Conservation (phyloP, 805 yeast species). For the Starmerella stigmatis region DNA sequence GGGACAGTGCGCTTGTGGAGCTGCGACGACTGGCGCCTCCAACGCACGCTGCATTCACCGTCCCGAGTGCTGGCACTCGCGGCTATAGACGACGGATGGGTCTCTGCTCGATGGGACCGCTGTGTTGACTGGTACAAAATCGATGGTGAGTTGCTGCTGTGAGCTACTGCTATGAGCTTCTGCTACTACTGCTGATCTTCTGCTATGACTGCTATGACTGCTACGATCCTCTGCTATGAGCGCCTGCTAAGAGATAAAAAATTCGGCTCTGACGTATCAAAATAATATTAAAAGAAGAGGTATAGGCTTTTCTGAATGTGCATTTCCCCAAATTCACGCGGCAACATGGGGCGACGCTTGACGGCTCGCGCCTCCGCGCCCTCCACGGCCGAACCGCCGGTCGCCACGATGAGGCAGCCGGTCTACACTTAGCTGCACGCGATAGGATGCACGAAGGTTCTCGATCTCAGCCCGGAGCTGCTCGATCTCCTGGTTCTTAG, state of each 20-base stretch:
- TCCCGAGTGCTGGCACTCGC: slow-evolving; percentile 71
- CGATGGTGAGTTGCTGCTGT: not conserved
- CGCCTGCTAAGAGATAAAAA: too few species aligned
- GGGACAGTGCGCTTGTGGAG: slow-evolving; percentile 52
- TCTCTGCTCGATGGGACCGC: slow-evolving; percentile 78
- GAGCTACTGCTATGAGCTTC: too few species aligned
- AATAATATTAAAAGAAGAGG: too few species aligned
- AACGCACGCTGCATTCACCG: slow-evolving; percentile 43
- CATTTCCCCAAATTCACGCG: too few species aligned
- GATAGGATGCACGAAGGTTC: slow-evolving; percentile 29
- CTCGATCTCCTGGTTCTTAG: slow-evolving; percentile 25
- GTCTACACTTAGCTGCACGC: slow-evolving; percentile 12
- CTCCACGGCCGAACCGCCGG: slow-evolving; percentile 15
- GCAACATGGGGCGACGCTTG: slow-evolving; percentile 12
- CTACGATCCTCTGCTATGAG: too few species aligned
- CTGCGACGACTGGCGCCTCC: slow-evolving; percentile 57
- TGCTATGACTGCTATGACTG: too few species aligned
- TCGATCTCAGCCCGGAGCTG: slow-evolving; percentile 26
- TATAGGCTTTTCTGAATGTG: too few species aligned
- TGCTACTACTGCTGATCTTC: too few species aligned
- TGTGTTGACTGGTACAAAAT: slow-evolving; percentile 45
- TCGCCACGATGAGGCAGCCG: slow-evolving; percentile 11
- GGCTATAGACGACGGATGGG: slow-evolving; percentile 28
- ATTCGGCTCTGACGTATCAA: too few species aligned
- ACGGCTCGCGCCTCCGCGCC: slow-evolving; percentile 18